Base-by-base conservation (phyloP, 257 asterid species). In the Plantago major region DNA sequence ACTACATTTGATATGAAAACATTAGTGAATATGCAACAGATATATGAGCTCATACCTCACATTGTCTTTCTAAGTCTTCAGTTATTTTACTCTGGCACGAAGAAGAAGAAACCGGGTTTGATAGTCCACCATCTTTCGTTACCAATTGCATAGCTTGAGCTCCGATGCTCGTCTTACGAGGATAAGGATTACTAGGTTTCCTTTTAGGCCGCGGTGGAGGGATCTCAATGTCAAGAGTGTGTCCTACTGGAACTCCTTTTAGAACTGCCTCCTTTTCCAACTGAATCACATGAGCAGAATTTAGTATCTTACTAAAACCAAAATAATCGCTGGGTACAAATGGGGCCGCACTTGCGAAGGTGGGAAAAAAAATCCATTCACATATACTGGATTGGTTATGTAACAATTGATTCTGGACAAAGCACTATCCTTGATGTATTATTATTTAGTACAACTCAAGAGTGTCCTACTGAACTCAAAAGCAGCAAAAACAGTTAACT, bases 121-220 rank as follows among this genome's bases (percentile, higher is more conserved):
- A 71, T 65, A 71, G 50, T 74, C 73, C 84, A 44, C 76, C 95
- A 76, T 88, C 89, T 71, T 79, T 83, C 71, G 72, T 75, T 71
- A 69, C 91, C 70, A 67, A 74, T 68, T 71, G 94, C 22, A 74
- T 64, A 28, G 73, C 55, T 69, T 82, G 66, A 66, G 65, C 59
- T 72, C 79, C 91, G 37, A 64, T 60, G 44, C 78, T 68, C 11
- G 74, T 75, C 82, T 92, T 92, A 22, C 97, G 89, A 69, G 99
- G 99, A 72, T 92, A 92, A 46, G 99, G 97, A 83, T 78, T 86
- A 62, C 80, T 77, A 14, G 99, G 96, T 73, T 92, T 92, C 79
- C 95, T 86, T 80, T 92, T 92, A 26, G 99, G 99, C 48, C 99
- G 83, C 62, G 99, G 97, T 54, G 99, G 99, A 70, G 99, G 99